These are phyloP conservation scores for Blumeriella jaapii DNA, from an alignment of 2,329 filamentous ascomycete genomes.

Conservation along the genomic window DNA sequence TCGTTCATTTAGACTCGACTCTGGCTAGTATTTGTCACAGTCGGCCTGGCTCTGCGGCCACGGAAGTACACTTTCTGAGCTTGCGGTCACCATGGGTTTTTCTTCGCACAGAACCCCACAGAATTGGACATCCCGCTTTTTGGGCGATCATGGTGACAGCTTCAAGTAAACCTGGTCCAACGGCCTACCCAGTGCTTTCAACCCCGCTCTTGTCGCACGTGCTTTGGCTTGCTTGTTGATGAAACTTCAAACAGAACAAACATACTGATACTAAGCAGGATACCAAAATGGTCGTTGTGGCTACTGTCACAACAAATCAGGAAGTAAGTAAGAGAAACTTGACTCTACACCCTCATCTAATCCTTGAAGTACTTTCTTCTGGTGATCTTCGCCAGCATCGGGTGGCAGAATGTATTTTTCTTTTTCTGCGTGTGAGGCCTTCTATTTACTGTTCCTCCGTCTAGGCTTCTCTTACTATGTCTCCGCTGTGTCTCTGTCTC, in stretches of 20 bases:
- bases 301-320: slow-evolving; percentile 23
- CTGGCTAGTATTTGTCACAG: too few species aligned
- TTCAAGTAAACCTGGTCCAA: too few species aligned
- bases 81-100: too few species aligned
- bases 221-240: not conserved
- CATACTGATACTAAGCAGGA: slow-evolving; percentile 14
- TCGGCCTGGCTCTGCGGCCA: slow-evolving; percentile 8
- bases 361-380: too few species aligned
- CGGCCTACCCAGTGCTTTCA: slow-evolving; percentile 1
- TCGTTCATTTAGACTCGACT: slow-evolving; percentile 20
- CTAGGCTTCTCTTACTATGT: slow-evolving; percentile 62
- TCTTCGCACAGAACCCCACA: too few species aligned
- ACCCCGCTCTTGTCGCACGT: not conserved
- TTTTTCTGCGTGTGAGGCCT: too few species aligned
- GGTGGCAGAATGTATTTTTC: too few species aligned
- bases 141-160: too few species aligned
- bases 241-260: slow-evolving; percentile 6
- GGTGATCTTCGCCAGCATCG: too few species aligned
- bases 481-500: slow-evolving; percentile 46
- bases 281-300: slow-evolving; percentile 24
- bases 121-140: too few species aligned
- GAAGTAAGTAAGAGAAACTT: slow-evolving; percentile 24
- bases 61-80: not conserved
- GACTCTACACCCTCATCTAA: too few species aligned
- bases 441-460: slow-evolving; percentile 25